These are phyloP conservation scores for Tylopilus sp. DNA, from an alignment of 768 basidiomycete species.

Conservation along the genomic window DNA sequence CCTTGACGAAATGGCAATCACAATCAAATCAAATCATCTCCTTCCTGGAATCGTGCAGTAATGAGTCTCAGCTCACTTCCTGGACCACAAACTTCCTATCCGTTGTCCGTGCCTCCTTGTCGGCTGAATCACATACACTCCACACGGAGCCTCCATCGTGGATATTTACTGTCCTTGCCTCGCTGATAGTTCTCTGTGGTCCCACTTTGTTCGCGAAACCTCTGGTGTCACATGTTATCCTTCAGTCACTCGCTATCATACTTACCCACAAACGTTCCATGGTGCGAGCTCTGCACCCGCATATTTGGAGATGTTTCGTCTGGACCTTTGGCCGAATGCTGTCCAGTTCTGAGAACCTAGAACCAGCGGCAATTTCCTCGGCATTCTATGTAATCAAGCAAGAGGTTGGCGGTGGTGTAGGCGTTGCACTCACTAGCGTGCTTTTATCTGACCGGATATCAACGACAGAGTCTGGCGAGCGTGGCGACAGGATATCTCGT, in stretches of 20 bases:
- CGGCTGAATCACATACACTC: conserved; percentile 16
- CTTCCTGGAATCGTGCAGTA: conserved; percentile 22
- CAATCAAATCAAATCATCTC: conserved; percentile 26
- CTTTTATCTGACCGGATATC: conserved; percentile 30
- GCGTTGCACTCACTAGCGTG: conserved; percentile 36
- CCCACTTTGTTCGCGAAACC: conserved; percentile 40
- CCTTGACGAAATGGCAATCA: conserved; percentile 24
- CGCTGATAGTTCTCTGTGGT: conserved; percentile 47
- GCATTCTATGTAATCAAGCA: conserved; percentile 45
- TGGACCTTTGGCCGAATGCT: conserved; percentile 52
- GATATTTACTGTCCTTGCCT: conserved; percentile 43
- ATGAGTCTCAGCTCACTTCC: not conserved
- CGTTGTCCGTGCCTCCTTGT: conserved; percentile 29
- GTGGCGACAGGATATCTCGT: conserved; percentile 28
- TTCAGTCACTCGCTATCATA: conserved; percentile 33
- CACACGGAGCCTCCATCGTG: conserved; percentile 36
- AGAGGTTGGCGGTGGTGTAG: conserved; percentile 44
- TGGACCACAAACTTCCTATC: conserved; percentile 20
- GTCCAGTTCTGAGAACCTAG: conserved; percentile 10
- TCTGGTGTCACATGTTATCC: conserved; percentile 36
- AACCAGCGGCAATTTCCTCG: conserved; percentile 29
- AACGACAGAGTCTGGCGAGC: conserved; percentile 5
- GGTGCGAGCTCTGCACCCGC: conserved; percentile 38
- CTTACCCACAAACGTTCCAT: conserved; percentile 32
- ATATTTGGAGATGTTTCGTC: conserved; percentile 52